Conservation (phyloP, 345 rosid species). For the Pelargonium nanum region DNA sequence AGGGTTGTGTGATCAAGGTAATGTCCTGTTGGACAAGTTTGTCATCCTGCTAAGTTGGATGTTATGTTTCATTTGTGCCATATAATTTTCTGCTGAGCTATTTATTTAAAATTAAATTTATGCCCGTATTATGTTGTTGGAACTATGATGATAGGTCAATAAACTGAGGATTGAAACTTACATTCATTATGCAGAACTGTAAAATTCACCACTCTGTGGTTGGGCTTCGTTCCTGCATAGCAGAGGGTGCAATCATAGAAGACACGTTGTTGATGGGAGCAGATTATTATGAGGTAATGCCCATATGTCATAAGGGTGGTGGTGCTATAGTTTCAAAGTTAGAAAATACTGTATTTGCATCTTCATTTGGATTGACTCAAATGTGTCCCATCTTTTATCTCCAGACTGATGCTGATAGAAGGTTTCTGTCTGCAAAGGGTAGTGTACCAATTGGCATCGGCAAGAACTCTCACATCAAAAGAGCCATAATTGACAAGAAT, state of each 20-base stretch:
- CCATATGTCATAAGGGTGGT: too few species aligned
- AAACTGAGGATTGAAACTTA: too few species aligned
- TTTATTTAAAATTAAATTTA: too few species aligned
- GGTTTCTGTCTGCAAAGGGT: slow-evolving; percentile 74
- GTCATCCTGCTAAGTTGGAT: too few species aligned
- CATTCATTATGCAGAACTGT: slow-evolving; percentile 89
- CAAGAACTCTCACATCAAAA: slow-evolving; percentile 72
- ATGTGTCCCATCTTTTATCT: slow-evolving; percentile 1
- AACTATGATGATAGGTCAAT: too few species aligned
- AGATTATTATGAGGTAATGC: slow-evolving; percentile 88
- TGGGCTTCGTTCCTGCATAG: slow-evolving; percentile 92
- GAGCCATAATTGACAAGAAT: slow-evolving; percentile 92
- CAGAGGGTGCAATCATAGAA: slow-evolving; percentile 91
- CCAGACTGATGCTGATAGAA: slow-evolving; percentile 86
- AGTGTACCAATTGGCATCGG: slow-evolving; percentile 89
- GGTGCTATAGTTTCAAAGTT: too few species aligned
- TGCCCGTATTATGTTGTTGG: too few species aligned
- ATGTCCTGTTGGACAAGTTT: slow-evolving; percentile 4
- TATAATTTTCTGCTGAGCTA: too few species aligned
- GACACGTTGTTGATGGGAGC: slow-evolving; percentile 93
- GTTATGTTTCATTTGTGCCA: too few species aligned
- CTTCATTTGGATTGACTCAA: slow-evolving; percentile 1
- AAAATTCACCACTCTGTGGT: slow-evolving; percentile 90
- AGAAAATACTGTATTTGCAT: not conserved
- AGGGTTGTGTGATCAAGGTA: slow-evolving; percentile 93